phyloP scores from a whole-genome alignment of 2,329 filamentous ascomycete genomes.

The Fusarium coicis region DNA sequence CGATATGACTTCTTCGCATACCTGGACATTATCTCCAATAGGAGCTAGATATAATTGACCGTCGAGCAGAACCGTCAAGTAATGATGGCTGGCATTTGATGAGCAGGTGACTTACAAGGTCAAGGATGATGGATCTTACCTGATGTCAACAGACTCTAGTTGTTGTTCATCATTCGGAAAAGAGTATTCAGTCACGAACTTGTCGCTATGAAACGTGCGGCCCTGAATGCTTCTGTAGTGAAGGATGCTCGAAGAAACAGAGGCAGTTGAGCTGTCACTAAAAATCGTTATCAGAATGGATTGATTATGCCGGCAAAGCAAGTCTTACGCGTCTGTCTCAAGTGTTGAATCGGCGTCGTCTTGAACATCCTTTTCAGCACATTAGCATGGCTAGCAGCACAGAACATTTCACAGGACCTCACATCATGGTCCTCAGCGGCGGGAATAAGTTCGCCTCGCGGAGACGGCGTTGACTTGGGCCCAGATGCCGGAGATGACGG shows the following conservation, averaged over 20 bases:
- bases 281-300: accelerated
- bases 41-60: conserved; percentile 14
- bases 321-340: not conserved
- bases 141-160: conserved; percentile 18
- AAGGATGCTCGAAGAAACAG: conserved; percentile 19
- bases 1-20: not conserved
- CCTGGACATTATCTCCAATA: not conserved
- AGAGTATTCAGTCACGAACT: conserved; percentile 16
- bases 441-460: not conserved
- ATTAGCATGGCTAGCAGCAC: not conserved
- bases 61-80: conserved; percentile 15
- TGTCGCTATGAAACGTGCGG: conserved; percentile 25
- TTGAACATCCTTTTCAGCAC: not conserved
- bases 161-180: conserved; percentile 29
- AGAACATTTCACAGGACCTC: accelerated
- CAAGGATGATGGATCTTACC: not conserved
- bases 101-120: accelerated
- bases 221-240: conserved; percentile 23
- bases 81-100: not conserved
- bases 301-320: accelerated
- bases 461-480: not conserved
- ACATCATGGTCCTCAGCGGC: not conserved
- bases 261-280: conserved; percentile 20
- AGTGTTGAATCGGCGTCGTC: not conserved
- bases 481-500: not conserved